Base-by-base conservation (phyloP, 1,139 yeast genomes). In the Zhuliangozyma parablackwelliae region DNA sequence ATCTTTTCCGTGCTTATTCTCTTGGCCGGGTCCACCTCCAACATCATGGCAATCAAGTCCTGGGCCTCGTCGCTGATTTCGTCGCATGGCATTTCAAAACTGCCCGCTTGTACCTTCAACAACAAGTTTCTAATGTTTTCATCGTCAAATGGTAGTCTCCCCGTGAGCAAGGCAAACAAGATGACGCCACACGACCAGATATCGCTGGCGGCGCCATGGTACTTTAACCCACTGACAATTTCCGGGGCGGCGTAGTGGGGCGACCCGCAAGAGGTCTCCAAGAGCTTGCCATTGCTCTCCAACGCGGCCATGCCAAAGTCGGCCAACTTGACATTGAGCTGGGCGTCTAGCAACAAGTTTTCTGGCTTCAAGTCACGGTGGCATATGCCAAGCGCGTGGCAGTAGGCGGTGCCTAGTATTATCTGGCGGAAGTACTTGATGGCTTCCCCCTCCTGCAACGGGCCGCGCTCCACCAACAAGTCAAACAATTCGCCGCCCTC, bases 231-330 rank as follows among this genome's bases (percentile, higher is more conserved):
- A 51, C 82, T 74, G 26, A 84, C 90, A 45, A 84, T 84, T 62
- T 84, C 95, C 1, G 95, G 95, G 7, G 94, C 87, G 10, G 94
- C 94, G 57, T 84, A 84, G 61, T 84, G 95, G 16, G 95, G 94
- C 29, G 89, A 81, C 3, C 94, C 95, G 65, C 95, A 84, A 10
- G 86, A 78, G 8, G 95, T 84, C 56, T 82, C 89, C 38, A 84
- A 63, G 40, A 84, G 61, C 56, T 78, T 80, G 31, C 82, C 85
- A 40, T 80, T 80, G 43, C 82, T 73, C 57, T 84, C 90, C 45
- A 84, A 64, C 21, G 94, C 92, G 21, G 94, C 94, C 94, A 84
- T 84, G 35, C 94, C 95, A 53, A 84, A 84, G 59, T 84, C 95
- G 7, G 94, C 95, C 48, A 84, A 77, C 52, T 84, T 84, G 37